A percentile compares a stretch with the other conserved stretches of the same genome.
These are phyloP conservation scores for Lablab purpureus DNA, from an alignment of 306 rosid species.

Conservation along the genomic window DNA sequence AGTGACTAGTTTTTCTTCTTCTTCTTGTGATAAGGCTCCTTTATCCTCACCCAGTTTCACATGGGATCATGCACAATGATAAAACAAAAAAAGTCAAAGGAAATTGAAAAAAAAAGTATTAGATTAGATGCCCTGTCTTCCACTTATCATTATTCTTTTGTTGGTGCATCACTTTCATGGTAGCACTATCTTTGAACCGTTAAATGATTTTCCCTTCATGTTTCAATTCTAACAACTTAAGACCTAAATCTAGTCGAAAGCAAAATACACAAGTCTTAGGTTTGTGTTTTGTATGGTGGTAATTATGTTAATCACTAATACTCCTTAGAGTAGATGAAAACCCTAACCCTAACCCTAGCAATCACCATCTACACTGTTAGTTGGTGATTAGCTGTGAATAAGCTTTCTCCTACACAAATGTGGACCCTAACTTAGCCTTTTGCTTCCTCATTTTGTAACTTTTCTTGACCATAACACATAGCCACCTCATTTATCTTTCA, in stretches of 20 bases:
- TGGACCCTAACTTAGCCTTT: constrained; percentile 39
- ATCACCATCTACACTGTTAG: constrained; percentile 35
- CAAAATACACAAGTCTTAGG: not conserved
- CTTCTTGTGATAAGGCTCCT: not conserved
- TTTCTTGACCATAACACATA: constrained; percentile 45
- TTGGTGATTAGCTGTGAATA: constrained; percentile 49
- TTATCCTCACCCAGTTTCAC: constrained; percentile 4
- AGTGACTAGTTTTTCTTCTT: not conserved
- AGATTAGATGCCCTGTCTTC: constrained; percentile 47
- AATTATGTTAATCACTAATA: not conserved
- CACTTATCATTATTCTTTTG: constrained; percentile 47
- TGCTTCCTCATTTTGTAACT: constrained; percentile 32
- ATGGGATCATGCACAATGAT: constrained; percentile 40
- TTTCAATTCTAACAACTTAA: not conserved
- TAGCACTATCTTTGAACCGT: constrained; percentile 22
- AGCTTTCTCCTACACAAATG: not conserved
- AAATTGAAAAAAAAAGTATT: constrained; percentile 32
- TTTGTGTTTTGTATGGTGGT: constrained; percentile 12
- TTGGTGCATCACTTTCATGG: constrained; percentile 47
- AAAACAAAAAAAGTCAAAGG: constrained; percentile 50
- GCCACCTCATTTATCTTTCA: constrained; percentile 47
- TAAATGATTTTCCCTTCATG: not conserved
- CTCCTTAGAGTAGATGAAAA: not conserved
- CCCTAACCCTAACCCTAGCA: constrained; percentile 10
- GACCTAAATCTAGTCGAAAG: not conserved